A percentile compares a stretch with the other conserved stretches of the same genome.
phyloP scores from a whole-genome alignment of 1,284 basidiomycete genomes.

The Moesziomyces sp. region DNA sequence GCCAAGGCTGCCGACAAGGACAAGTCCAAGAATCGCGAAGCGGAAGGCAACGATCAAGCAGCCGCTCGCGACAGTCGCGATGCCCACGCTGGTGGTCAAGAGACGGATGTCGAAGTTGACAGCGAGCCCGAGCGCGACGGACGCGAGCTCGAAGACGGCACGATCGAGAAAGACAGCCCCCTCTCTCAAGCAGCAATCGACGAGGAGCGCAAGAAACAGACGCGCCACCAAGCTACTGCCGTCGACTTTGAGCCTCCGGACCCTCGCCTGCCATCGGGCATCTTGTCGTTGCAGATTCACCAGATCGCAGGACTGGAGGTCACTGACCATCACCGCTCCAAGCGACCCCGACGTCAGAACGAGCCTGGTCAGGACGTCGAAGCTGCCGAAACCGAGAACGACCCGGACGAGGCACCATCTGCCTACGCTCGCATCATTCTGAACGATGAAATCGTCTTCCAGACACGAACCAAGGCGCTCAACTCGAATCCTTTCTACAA shows the following conservation, averaged over 20 bases:
- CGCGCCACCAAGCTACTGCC: constrained; percentile 26
- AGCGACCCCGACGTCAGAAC: constrained; percentile 30
- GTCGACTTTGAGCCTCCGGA: constrained; percentile 48
- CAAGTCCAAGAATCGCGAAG: too few relatives aligned
- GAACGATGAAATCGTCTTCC: constrained; percentile 70
- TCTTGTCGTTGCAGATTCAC: constrained; percentile 54
- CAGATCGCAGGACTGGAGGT: constrained; percentile 66
- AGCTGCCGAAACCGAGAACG: constrained; percentile 36
- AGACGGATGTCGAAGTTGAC: background rate
- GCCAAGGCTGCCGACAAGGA: background rate
- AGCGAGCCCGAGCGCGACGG: constrained; percentile 8
- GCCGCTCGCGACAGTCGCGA: background rate
- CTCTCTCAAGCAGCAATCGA: constrained; percentile 12
- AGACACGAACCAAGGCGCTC: constrained; percentile 69
- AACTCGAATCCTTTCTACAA: constrained; percentile 70
- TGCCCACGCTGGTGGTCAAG: background rate
- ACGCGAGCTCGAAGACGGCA: constrained; percentile 10
- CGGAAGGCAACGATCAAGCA: too few relatives aligned
- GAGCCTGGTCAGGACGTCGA: constrained; percentile 51
- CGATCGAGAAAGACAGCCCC: constrained; percentile 13
- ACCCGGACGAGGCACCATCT: constrained; percentile 54
- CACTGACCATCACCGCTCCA: constrained; percentile 56
- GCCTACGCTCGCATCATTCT: constrained; percentile 69
- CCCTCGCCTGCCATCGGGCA: constrained; percentile 34
- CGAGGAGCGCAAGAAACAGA: constrained; percentile 27